These are phyloP conservation scores for Podila epicladia DNA, from an alignment of 192 early-diverging fungal genomes.

Conservation along the genomic window DNA sequence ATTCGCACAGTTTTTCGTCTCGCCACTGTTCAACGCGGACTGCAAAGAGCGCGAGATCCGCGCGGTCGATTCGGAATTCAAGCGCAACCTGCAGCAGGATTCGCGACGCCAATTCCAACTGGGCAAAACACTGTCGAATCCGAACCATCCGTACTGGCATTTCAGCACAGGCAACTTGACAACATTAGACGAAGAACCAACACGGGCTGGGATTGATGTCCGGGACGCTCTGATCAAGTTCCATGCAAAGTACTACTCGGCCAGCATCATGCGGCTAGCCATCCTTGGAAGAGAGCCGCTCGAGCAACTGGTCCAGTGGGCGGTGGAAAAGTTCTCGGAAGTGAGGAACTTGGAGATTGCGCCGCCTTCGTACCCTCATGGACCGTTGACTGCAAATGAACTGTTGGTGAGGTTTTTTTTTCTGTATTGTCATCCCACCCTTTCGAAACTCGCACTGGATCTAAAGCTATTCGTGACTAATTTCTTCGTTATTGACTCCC, in stretches of 20 bases:
- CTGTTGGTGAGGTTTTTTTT: conserved; percentile 42
- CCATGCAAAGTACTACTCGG: conserved; percentile 86
- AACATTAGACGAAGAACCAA: conserved; percentile 74
- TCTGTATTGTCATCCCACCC: background rate
- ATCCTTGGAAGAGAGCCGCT: conserved; percentile 86
- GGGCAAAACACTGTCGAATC: conserved; percentile 75
- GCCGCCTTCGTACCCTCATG: conserved; percentile 71
- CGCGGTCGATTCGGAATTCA: conserved; percentile 96
- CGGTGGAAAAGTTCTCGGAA: conserved; percentile 77
- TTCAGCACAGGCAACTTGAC: conserved; percentile 91
- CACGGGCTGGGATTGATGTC: conserved; percentile 73
- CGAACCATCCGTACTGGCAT: conserved; percentile 79
- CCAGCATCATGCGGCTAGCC: conserved; percentile 91
- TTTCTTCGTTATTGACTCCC: background rate
- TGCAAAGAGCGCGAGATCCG: conserved; percentile 91
- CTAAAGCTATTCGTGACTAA: background rate
- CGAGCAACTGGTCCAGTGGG: conserved; percentile 80
- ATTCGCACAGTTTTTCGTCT: conserved; percentile 89
- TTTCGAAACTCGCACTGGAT: background rate
- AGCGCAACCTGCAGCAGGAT: conserved; percentile 89
- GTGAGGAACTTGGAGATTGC: conserved; percentile 75
- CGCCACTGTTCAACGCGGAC: conserved; percentile 81
- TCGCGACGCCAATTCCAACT: conserved; percentile 84
- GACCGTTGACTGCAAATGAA: conserved; percentile 76
- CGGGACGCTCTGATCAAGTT: conserved; percentile 83